Base-by-base conservation (phyloP, 495 filamentous ascomycete genomes). In the Penicillium tannophilum region DNA sequence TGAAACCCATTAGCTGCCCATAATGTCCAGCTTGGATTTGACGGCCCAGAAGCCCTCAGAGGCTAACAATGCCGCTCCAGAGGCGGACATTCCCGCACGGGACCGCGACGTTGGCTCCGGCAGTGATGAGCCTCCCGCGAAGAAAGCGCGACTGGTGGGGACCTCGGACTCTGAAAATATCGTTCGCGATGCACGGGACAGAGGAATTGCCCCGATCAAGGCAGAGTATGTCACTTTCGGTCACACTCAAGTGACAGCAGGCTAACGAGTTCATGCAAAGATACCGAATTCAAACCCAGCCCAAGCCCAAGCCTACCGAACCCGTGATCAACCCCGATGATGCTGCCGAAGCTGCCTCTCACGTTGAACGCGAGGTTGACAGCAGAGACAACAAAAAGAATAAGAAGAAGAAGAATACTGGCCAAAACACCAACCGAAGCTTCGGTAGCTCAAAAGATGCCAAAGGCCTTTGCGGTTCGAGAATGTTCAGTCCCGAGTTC, bases 391-490 rank as follows among this genome's bases (percentile, higher is more conserved):
- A 75, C 24, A 82, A 76, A 61, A 79, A 78, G 60, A 73, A 65
- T 30, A 84, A 80, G 60, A 84, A 86, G 67, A 88, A 87, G 66
- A 88, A 88, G 64, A 76, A 82, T 19, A 82, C 82, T 43, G 92
- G 93, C 28, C 94, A 97, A 70, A 98, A 98, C 67, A 92, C 85
- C 59, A 85, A 82, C 61, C 85, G 94, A 52, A 84, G 82, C n/a
- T 98, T 96, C 67, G 93, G 92, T 44, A 84, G 72, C 43, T 92
- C 90, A 17, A 82, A 84, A 44, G 94, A 98, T 71, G 83, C 81
- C 11, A 78, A 93, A 33, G 84, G 84, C 41, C 81, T 98, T 4
- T 98, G 94, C 74, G 82, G 84, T 50, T 90, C 82, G 36, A 77
- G 88, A 56, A 81, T 79, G 8, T 82, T 79, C 61, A 79, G 69